Conservation (phyloP, 225 moss, liverwort and hornwort genomes). For the Thuidium tamariscinum region DNA sequence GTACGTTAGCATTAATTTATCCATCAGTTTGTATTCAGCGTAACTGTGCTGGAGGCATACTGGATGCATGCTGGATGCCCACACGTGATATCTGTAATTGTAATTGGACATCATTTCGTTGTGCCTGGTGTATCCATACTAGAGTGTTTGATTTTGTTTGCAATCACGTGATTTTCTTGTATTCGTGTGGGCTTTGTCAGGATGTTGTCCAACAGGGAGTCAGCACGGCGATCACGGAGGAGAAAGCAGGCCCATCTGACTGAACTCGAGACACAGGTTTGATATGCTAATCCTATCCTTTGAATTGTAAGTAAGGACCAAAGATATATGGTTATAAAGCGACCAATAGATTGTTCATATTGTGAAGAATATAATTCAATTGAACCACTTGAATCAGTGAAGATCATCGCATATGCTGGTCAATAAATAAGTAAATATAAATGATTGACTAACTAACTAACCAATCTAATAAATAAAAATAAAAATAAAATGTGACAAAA, state of each 20-base stretch:
- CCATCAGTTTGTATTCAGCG: neutral
- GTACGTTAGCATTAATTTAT: neutral
- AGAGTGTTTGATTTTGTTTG: neutral
- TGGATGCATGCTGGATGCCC: neutral
- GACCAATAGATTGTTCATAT: neutral
- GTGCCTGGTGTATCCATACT: neutral
- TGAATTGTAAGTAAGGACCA: neutral
- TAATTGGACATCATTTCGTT: neutral
- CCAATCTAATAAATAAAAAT: too few species aligned
- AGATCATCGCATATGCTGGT: neutral
- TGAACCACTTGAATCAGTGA: neutral
- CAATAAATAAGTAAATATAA: neutral
- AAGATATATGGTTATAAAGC: neutral
- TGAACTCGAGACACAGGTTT: conserved; percentile 86
- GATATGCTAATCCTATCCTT: neutral
- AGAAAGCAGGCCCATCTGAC: conserved; percentile 95
- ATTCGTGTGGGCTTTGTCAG: conserved; percentile 17
- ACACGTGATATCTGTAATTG: neutral
- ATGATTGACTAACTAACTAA: too few species aligned
- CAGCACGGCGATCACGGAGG: conserved; percentile 88
- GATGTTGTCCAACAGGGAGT: conserved; percentile 97
- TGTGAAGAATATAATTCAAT: neutral
- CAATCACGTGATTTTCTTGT: neutral
- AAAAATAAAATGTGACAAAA: neutral
- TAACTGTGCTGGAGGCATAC: neutral